phyloP scores from a whole-genome alignment of 208 protist species.

The Leptomonas pyrrhocoris region DNA sequence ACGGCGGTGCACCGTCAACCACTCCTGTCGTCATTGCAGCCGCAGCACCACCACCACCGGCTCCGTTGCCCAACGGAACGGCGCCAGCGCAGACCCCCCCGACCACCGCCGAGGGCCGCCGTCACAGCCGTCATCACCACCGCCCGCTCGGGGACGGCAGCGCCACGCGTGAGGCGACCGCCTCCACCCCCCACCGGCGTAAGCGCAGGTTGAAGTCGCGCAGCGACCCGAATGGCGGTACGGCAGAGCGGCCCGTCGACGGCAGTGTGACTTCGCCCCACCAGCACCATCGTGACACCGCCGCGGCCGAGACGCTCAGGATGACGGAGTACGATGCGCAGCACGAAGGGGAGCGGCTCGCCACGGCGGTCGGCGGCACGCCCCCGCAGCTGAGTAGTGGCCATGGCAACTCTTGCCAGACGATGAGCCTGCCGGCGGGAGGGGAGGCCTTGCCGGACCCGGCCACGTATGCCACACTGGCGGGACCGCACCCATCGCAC shows the following conservation, averaged over 20 bases:
- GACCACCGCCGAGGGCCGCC: not conserved
- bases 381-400: not conserved
- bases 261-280: not conserved
- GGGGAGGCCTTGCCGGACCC: not conserved
- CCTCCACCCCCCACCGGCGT: slow-evolving; percentile 8
- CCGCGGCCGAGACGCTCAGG: not conserved
- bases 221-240: not conserved
- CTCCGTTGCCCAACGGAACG: not conserved
- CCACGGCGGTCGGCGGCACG: slow-evolving; percentile 13
- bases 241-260: not conserved
- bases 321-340: slow-evolving; percentile 28
- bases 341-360: slow-evolving; percentile 11
- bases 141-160: not conserved
- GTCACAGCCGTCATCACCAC: slow-evolving; percentile 3
- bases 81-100: no score
- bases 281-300: not conserved
- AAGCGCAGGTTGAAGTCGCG: slow-evolving; percentile 8
- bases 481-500: not conserved
- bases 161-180: not conserved
- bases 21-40: not conserved
- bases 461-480: slow-evolving; percentile 13
- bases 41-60: not conserved
- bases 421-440: not conserved
- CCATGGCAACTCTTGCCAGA: not conserved
- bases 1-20: slow-evolving; percentile 2